Percentiles rank a stretch among this genome's conserved stretches.
Evolutionary conservation across 176 grass and related monocot species (phyloP).

Genomic region (Carex kokanica): DNA sequence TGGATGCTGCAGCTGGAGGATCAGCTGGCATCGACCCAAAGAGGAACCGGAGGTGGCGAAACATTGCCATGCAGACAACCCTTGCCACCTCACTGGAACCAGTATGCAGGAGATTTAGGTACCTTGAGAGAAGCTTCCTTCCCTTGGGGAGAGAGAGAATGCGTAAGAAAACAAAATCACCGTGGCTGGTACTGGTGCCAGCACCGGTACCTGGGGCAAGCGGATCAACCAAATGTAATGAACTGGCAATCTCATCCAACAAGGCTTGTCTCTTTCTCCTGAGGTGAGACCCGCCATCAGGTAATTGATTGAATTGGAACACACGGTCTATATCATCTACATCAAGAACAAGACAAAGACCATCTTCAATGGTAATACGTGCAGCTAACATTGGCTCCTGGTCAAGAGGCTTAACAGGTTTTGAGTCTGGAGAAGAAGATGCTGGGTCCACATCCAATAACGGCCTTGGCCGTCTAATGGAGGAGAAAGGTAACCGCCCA

Average conservation of each 20-base stretch:
- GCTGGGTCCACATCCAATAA: constrained; percentile 73
- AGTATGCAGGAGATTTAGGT: constrained; percentile 48
- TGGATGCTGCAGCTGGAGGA: constrained; percentile 34
- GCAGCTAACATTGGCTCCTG: constrained; percentile 82
- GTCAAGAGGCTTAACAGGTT: constrained; percentile 61
- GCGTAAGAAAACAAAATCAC: constrained; percentile 77
- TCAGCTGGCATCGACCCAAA: constrained; percentile 58
- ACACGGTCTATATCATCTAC: constrained; percentile 73
- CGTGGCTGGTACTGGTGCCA: constrained; percentile 31
- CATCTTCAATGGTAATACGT: constrained; percentile 78
- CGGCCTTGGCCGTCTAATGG: constrained; percentile 69
- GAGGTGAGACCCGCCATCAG: constrained; percentile 66
- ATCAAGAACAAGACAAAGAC: constrained; percentile 67
- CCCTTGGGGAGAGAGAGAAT: constrained; percentile 74
- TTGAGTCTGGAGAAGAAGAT: constrained; percentile 33
- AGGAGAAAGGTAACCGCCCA: constrained; percentile 79
- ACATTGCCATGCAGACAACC: constrained; percentile 71
- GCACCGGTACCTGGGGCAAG: constrained; percentile 39
- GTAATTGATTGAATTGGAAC: constrained; percentile 59
- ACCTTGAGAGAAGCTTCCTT: constrained; percentile 57
- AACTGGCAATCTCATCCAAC: constrained; percentile 57
- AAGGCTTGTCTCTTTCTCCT: constrained; percentile 59
- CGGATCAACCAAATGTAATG: constrained; percentile 74
- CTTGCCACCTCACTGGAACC: constrained; percentile 45
- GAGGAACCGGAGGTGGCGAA: constrained; percentile 61